These are phyloP conservation scores for Stephanodiscus minutulus DNA, from an alignment of 108 stramenopile species.

Conservation along the genomic window DNA sequence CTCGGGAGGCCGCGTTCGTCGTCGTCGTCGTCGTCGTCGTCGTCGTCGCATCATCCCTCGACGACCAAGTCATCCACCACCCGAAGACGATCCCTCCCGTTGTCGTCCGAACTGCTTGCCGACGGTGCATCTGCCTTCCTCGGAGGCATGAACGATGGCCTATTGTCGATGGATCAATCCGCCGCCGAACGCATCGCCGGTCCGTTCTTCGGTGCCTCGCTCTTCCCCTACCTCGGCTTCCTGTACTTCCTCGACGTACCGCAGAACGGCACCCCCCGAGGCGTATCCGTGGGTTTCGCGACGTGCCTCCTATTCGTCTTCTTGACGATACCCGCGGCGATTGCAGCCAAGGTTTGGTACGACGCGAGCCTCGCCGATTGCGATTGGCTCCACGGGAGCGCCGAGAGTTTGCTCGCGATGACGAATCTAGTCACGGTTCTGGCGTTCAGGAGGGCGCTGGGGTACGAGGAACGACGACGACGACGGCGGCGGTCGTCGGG, in stretches of 20 bases:
- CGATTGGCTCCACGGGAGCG: constrained; percentile 93
- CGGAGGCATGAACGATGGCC: not conserved
- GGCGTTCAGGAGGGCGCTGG: constrained; percentile 80
- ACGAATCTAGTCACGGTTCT: constrained; percentile 89
- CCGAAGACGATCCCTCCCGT: not conserved
- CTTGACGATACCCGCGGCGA: constrained; percentile 91
- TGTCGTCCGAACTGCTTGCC: not conserved
- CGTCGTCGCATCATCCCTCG: not conserved
- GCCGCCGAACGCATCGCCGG: constrained; percentile 76
- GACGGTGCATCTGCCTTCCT: not conserved
- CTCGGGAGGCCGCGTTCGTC: not conserved
- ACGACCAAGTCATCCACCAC: not conserved
- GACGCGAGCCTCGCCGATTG: constrained; percentile 89
- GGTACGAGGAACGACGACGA: constrained; percentile 54
- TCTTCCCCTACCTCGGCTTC: constrained; percentile 93
- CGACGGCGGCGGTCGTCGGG: constrained; percentile 12
- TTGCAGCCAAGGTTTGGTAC: constrained; percentile 81
- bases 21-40: not conserved
- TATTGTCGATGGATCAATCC: constrained; percentile 34
- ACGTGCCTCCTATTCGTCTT: constrained; percentile 91
- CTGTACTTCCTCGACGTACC: constrained; percentile 80
- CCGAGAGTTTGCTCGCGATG: constrained; percentile 86
- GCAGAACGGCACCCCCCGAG: constrained; percentile 85
- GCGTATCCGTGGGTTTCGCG: constrained; percentile 88
- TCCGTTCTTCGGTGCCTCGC: constrained; percentile 86